phyloP scores from a whole-genome alignment of 805 yeast species.

The Candida tammaniensis region DNA sequence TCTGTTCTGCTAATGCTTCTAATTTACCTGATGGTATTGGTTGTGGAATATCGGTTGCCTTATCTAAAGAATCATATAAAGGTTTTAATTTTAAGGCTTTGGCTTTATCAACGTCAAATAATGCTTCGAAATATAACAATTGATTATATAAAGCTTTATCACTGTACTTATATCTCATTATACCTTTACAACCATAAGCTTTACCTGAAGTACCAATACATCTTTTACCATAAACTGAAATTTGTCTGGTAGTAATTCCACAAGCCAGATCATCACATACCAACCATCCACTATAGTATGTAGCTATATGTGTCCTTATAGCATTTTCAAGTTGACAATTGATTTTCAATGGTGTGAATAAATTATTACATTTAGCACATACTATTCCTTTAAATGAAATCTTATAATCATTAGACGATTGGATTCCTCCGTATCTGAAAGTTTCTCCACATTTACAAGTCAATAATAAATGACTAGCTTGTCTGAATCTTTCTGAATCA shows the following conservation, averaged over 20 bases:
- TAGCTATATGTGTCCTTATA: constrained; percentile 65
- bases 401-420: constrained; percentile 56
- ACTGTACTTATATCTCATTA: constrained; percentile 70
- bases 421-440: constrained; percentile 75
- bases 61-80: constrained; percentile 33
- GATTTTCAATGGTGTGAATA: constrained; percentile 52
- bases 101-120: constrained; percentile 82
- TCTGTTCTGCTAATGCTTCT: constrained; percentile 77
- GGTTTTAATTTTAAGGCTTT: constrained; percentile 57
- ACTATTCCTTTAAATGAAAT: constrained; percentile 67
- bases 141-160: constrained; percentile 86
- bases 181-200: constrained; percentile 71
- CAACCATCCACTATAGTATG: constrained; percentile 85
- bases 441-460: constrained; percentile 59
- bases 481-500: constrained; percentile 79
- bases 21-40: constrained; percentile 51
- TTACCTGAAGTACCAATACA: constrained; percentile 68
- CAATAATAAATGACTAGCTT: constrained; percentile 53
- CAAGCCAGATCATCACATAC: constrained; percentile 84
- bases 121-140: constrained; percentile 68
- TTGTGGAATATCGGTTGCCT: constrained; percentile 13
- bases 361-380: constrained; percentile 60
- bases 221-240: constrained; percentile 84
- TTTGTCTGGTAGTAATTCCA: constrained; percentile 74
- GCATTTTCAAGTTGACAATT: constrained; percentile 73